These are phyloP conservation scores for Sporothrix curviconia DNA, from an alignment of 2,329 filamentous ascomycete genomes.

Conservation along the genomic window DNA sequence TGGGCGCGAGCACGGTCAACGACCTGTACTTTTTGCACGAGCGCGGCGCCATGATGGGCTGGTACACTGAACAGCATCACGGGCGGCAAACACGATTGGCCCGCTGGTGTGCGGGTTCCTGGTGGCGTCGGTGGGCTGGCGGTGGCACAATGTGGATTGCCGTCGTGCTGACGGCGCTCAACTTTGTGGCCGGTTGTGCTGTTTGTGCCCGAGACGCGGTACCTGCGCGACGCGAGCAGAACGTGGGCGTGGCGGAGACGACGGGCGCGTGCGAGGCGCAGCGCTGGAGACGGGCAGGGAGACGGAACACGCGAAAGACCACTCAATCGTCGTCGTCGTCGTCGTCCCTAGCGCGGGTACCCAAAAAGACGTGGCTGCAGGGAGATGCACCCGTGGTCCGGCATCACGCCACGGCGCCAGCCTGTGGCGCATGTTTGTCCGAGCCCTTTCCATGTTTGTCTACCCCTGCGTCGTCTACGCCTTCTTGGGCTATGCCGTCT, in stretches of 20 bases:
- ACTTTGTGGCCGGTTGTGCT: constrained; percentile 26
- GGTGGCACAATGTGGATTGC: constrained; percentile 29
- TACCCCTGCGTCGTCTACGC: constrained; percentile 28
- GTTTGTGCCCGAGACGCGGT: constrained; percentile 28
- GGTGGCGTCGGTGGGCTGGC: constrained; percentile 25
- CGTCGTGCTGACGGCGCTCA: constrained; percentile 24
- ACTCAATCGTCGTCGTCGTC: not conserved
- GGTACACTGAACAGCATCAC: constrained; percentile 28
- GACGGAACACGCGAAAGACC: not conserved
- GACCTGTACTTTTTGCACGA: constrained; percentile 31
- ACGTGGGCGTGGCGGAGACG: constrained; percentile 1
- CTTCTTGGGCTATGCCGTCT: constrained; percentile 27
- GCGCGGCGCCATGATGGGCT: constrained; percentile 27
- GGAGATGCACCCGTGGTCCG: constrained; percentile 25
- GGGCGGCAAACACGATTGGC: constrained; percentile 27
- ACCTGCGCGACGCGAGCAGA: constrained; percentile 21
- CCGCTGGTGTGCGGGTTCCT: constrained; percentile 28
- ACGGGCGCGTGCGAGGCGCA: not conserved
- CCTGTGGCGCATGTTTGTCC: constrained; percentile 24
- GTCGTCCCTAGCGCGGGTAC: not conserved
- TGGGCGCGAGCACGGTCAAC: constrained; percentile 32
- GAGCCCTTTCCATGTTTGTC: constrained; percentile 26
- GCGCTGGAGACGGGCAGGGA: not conserved
- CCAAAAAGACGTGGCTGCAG: constrained; percentile 24
- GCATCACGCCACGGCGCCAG: constrained; percentile 21